Base-by-base conservation (phyloP, 2,329 filamentous ascomycete genomes). In the Calonectria naviculata region DNA sequence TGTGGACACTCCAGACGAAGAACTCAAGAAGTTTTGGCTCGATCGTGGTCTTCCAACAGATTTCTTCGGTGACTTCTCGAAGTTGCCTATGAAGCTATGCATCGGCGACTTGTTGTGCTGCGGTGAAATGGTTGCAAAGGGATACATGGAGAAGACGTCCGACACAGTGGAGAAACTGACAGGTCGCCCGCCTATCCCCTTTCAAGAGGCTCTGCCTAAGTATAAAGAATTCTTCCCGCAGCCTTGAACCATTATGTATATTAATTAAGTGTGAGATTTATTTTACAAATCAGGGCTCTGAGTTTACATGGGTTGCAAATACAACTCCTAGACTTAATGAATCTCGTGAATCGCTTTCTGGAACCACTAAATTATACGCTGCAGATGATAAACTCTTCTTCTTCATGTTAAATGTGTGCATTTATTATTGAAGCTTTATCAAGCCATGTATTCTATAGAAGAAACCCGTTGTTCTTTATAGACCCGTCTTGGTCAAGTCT, bases 91-190 rank as follows among this genome's bases (percentile, higher is more conserved):
- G 76, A 78, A 78, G 46, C 24, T 78, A 5, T 78, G 76, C 15
- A 78, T 78, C 0, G 76, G 76, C 0, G 76, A 78, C 31, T 64
- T 78, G 17, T 26, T 78, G 42, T 78, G 75, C 31, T 77, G 72
- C 24, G 76, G 76, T 17, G 76, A 78, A 60, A 78, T 78, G 76
- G 73, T 78, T 13, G 76, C 72, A 1, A 54, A 36, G 0, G 73
- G 69, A 0, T 73, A 70, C 26, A 78, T 78, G 76, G 62, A 64
- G 1, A 58, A 76, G 34, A 68, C 72, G 4, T 77, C 47, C 8
- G 76, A 78, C n/a, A 74, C 56, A 10, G 76, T 78, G 31, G 76
- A 78, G 56, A 78, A 73, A 62, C 52, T 78, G 64, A 78, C 76
- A 1, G 71, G 76, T 0, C 62, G 70, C 41, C 75, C 76, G 19